phyloP scores from a whole-genome alignment of 2,329 filamentous ascomycete species.

The Beauveria bassiana region DNA sequence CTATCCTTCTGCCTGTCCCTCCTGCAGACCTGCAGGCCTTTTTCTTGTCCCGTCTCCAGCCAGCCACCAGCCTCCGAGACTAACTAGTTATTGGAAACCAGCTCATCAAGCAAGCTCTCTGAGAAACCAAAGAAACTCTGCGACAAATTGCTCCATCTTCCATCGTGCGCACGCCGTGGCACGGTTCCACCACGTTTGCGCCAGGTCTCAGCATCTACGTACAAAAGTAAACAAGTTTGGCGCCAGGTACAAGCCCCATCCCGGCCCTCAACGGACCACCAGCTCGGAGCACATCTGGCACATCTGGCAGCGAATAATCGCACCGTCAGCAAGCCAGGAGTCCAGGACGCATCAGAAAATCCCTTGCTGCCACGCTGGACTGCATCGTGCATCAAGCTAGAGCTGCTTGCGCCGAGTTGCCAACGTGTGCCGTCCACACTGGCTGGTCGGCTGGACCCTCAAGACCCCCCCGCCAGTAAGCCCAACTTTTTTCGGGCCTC shows the following conservation, averaged over 20 bases:
- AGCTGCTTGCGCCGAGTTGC: background rate
- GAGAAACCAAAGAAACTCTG: slow-evolving; percentile 9
- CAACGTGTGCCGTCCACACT: background rate
- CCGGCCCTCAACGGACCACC: background rate
- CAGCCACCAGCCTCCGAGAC: background rate
- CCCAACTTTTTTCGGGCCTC: background rate
- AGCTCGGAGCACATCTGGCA: background rate
- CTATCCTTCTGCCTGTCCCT: background rate
- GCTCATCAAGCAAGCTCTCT: background rate
- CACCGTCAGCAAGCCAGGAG: too few species aligned
- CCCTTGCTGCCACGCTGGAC: background rate
- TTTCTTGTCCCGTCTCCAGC: background rate
- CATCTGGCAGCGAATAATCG: background rate
- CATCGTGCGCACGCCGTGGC: background rate
- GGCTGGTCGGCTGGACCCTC: background rate
- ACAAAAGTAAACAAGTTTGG: background rate
- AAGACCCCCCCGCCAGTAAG: background rate
- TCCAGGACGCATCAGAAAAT: background rate
- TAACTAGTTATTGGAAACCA: too few species aligned
- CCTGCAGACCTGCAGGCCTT: background rate
- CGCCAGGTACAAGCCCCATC: background rate
- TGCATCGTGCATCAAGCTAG: background rate
- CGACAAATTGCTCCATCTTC: slow-evolving; percentile 3
- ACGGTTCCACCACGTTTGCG: background rate
- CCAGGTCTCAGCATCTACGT: background rate